These are phyloP conservation scores for Aureobasidium subglaciale DNA, from an alignment of 2,329 filamentous ascomycete species.

Conservation along the genomic window DNA sequence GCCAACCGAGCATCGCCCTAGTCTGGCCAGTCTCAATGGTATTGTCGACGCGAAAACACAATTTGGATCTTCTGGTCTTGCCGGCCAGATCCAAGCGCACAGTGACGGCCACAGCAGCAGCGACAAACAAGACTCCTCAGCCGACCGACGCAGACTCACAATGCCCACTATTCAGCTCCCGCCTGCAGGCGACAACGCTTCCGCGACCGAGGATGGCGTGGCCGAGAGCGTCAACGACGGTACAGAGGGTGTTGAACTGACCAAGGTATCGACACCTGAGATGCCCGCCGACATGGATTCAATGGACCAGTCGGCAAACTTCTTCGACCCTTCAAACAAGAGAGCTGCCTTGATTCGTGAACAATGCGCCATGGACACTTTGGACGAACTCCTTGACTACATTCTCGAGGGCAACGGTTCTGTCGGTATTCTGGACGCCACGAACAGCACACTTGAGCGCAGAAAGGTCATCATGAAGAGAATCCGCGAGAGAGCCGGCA, in stretches of 20 bases:
- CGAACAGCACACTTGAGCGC: constrained; percentile 86
- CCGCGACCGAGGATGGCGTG: background rate
- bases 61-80: constrained; percentile 27
- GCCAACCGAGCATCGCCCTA: constrained; percentile 20
- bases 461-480: constrained; percentile 65
- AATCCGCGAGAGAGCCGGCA: constrained; percentile 66
- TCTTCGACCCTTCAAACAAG: constrained; percentile 88
- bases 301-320: constrained; percentile 54
- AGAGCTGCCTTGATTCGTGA: constrained; percentile 77
- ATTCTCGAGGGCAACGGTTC: constrained; percentile 74
- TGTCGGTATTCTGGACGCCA: constrained; percentile 93
- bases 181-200: no score
- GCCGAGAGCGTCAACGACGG: constrained; percentile 13
- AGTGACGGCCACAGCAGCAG: constrained; percentile 36
- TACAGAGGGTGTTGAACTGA: constrained; percentile 21
- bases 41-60: constrained; percentile 22
- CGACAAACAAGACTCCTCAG: background rate
- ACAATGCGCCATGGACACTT: constrained; percentile 82
- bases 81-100: constrained; percentile 53
- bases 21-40: constrained; percentile 20
- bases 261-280: constrained; percentile 18
- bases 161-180: constrained; percentile 6
- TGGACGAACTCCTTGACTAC: constrained; percentile 89
- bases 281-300: constrained; percentile 12
- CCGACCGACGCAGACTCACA: background rate